Percentiles rank a stretch among this genome's conserved stretches.
Evolutionary conservation across 2,329 filamentous ascomycete species (phyloP).

Genomic region (Ceratocystis colombiana): DNA sequence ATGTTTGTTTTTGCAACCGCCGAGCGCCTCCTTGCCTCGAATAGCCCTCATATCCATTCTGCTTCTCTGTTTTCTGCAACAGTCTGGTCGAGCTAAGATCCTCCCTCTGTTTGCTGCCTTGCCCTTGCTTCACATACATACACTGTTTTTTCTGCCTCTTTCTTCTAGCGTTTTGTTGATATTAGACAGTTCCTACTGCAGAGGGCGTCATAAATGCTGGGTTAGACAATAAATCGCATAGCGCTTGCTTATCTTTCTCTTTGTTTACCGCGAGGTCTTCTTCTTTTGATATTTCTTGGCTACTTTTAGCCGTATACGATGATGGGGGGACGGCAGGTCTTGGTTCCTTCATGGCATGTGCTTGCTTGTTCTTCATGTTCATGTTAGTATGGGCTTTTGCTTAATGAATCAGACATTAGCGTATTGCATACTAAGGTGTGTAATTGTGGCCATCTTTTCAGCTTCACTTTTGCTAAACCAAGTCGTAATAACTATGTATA

Average conservation of each 20-base stretch:
- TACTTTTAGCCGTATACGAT: background rate
- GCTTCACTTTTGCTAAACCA: too few species aligned
- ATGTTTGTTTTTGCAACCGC: too few species aligned
- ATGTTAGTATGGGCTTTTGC: too few species aligned
- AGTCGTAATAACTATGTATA: too few species aligned
- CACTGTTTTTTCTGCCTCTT: background rate
- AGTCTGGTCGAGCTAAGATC: background rate
- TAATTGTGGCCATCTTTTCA: too few species aligned
- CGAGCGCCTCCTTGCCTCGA: too few species aligned
- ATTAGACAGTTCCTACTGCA: background rate
- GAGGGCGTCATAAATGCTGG: background rate
- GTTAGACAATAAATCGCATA: background rate
- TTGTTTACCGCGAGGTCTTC: background rate
- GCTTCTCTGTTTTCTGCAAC: background rate
- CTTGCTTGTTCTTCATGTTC: too few species aligned
- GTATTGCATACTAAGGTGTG: too few species aligned
- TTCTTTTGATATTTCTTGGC: background rate
- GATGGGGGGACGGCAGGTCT: background rate
- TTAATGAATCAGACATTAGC: too few species aligned
- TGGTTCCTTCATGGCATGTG: too few species aligned
- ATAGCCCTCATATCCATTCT: background rate
- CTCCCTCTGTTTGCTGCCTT: background rate
- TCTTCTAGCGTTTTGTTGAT: slow-evolving; percentile 30
- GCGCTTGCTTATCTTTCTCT: background rate
- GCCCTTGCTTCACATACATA: background rate